Evolutionary conservation across 257 asterid species (phyloP).

Genomic region (Fraxinus cuspidata): DNA sequence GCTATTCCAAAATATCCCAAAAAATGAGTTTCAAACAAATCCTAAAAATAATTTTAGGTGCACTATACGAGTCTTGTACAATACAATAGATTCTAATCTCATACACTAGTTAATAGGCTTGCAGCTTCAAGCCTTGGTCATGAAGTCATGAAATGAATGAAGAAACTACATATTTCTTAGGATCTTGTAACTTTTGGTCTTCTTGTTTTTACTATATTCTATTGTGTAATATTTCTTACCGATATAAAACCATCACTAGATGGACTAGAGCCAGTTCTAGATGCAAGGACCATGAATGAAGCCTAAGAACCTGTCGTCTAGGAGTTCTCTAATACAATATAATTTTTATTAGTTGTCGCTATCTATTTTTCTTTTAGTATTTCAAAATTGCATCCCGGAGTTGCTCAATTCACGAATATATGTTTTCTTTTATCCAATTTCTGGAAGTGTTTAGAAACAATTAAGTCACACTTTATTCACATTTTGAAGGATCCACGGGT

Average conservation of each 20-base stretch:
- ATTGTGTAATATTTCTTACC: conserved; percentile 55
- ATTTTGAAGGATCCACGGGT: too few relatives aligned
- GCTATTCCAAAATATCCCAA: too few relatives aligned
- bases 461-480: too few relatives aligned
- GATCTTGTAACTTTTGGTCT: conserved; percentile 46
- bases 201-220: conserved; percentile 55
- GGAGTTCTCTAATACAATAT: not conserved
- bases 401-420: not conserved
- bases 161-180: conserved; percentile 35
- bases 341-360: not conserved
- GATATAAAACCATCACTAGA: conserved; percentile 73
- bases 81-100: not conserved
- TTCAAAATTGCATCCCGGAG: not conserved
- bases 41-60: too few relatives aligned
- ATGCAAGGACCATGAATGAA: conserved; percentile 3
- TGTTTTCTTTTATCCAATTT: not conserved
- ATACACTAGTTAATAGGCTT: conserved; percentile 12
- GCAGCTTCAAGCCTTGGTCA: conserved; percentile 46
- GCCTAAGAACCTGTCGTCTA: not conserved
- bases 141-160: conserved; percentile 26
- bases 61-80: not conserved
- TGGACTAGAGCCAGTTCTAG: conserved; percentile 33
- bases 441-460: too few relatives aligned
- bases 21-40: too few relatives aligned
- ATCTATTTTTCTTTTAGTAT: not conserved